Evolutionary conservation across 257 asterid genomes (phyloP), one percentile per base, ranked within the genome.

Genomic region (Sherardia arvensis): DNA sequence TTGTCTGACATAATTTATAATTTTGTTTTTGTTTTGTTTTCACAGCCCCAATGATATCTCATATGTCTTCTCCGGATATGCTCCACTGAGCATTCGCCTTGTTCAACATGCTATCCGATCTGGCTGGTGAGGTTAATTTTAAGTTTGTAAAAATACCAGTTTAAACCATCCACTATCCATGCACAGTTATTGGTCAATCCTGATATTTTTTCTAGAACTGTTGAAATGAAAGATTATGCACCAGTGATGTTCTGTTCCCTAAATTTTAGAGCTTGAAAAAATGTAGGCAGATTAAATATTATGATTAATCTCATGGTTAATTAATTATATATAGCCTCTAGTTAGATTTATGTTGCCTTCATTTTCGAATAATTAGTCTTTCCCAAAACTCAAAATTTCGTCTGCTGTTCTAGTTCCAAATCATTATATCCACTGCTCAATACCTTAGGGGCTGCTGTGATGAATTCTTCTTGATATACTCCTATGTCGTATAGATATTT

Each of bases 41-140:
- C 53, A 61, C 83, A 93, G 97, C 61, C 99, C 96, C 75, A 87
- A 81, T 61, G 97, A 93, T 78, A 90, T 93, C 65, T 83, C 96
- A 63, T 90, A 90, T 59, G 96, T 85, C 72, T 93, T 93, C 84
- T 90, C 97, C 69, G 99, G 97, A 76, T 93, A 90, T 47, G 97
- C 99, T 36, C 99, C 99, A 68, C 96, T 93, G 77, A 90, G 99
- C 73, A 76, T 93, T 74, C 96, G 97, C 67, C 91, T 93, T 40
- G 82, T 93, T 71, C 96, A 93, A 76, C 96, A 89, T 45, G 97
- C 97, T 20, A 85, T 93, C 62, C 81, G 95, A 78, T 89, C 96
- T 38, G 97, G 97, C 64, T 93, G 97, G 99, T 93, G 77, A 87
- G 92, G 51, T 73, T 71, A 55, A 64, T 62, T 66, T 53, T 57